phyloP scores from a whole-genome alignment of 1,284 basidiomycete genomes.

The Fistulinella cinereoalba region DNA sequence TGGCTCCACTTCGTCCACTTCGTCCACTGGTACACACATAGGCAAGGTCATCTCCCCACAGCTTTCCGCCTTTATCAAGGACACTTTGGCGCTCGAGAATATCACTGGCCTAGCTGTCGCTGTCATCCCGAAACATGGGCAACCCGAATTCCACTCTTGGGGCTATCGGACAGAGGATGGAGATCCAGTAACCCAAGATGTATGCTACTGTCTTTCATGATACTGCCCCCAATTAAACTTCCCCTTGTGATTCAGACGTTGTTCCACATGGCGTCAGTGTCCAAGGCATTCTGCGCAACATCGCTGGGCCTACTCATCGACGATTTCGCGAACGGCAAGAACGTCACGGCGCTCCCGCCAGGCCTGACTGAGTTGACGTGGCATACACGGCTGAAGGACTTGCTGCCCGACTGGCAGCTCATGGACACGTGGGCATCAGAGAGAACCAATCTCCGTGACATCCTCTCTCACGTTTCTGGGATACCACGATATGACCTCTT shows the following conservation, averaged over 20 bases:
- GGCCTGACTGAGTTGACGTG: constrained; percentile 31
- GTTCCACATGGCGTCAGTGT: constrained; percentile 37
- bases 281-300: constrained; percentile 37
- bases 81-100: constrained; percentile 15
- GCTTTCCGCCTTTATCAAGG: constrained; percentile 24
- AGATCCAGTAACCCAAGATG: constrained; percentile 19
- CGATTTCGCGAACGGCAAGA: constrained; percentile 35
- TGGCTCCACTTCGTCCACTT: too few species aligned
- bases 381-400: constrained; percentile 35
- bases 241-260: constrained; percentile 31
- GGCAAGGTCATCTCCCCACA: too few species aligned
- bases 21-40: too few species aligned
- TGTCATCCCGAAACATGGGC: constrained; percentile 16
- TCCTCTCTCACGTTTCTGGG: constrained; percentile 33
- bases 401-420: constrained; percentile 36
- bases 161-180: constrained; percentile 25
- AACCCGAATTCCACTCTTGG: constrained; percentile 23
- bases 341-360: constrained; percentile 36
- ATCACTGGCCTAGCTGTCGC: constrained; percentile 25
- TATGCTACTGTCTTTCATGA: constrained; percentile 1
- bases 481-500: constrained; percentile 29
- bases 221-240: background rate
- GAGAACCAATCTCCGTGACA: constrained; percentile 36
- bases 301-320: constrained; percentile 42
- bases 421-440: constrained; percentile 35